phyloP scores from a whole-genome alignment of 2,329 filamentous ascomycete species.

The Corniculantispora saksenae region DNA sequence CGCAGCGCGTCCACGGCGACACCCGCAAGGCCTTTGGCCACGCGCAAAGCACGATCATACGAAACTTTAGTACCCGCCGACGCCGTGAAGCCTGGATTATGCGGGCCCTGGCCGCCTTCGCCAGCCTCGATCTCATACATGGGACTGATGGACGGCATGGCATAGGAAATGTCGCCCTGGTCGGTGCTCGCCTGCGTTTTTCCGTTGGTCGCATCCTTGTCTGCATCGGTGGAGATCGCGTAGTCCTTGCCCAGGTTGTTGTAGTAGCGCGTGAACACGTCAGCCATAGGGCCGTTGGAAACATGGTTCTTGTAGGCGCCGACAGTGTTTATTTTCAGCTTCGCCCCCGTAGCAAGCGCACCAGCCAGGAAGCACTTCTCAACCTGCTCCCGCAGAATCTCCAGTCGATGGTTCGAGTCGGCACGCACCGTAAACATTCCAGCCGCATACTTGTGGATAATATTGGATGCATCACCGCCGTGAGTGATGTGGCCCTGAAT shows the following conservation, averaged over 20 bases:
- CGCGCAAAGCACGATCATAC: slow-evolving; percentile 47
- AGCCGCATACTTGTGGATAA: slow-evolving; percentile 53
- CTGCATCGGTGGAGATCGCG: slow-evolving; percentile 36
- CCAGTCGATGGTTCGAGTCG: slow-evolving; percentile 41
- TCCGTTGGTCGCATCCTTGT: slow-evolving; percentile 43
- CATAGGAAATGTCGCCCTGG: slow-evolving; percentile 60
- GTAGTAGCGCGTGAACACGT: slow-evolving; percentile 46
- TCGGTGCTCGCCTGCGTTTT: slow-evolving; percentile 57
- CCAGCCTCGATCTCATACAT: slow-evolving; percentile 48
- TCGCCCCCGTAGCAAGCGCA: slow-evolving; percentile 46
- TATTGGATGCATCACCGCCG: slow-evolving; percentile 53
- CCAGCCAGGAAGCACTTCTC: slow-evolving; percentile 41
- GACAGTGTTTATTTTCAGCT: slow-evolving; percentile 39
- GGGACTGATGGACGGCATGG: slow-evolving; percentile 54
- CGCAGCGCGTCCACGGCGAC: slow-evolving; percentile 50
- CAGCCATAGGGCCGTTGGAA: slow-evolving; percentile 51
- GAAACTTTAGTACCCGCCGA: slow-evolving; percentile 51
- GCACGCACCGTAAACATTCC: slow-evolving; percentile 48
- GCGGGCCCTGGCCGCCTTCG: slow-evolving; percentile 46
- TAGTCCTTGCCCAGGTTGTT: slow-evolving; percentile 35
- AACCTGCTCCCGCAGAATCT: slow-evolving; percentile 42
- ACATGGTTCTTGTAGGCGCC: slow-evolving; percentile 56
- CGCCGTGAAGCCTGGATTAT: slow-evolving; percentile 53
- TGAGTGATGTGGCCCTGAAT: slow-evolving; percentile 53
- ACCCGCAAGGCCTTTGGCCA: slow-evolving; percentile 50